Base-by-base conservation (phyloP, 2,329 filamentous ascomycete species). In the Scedosporium dehoogii region DNA sequence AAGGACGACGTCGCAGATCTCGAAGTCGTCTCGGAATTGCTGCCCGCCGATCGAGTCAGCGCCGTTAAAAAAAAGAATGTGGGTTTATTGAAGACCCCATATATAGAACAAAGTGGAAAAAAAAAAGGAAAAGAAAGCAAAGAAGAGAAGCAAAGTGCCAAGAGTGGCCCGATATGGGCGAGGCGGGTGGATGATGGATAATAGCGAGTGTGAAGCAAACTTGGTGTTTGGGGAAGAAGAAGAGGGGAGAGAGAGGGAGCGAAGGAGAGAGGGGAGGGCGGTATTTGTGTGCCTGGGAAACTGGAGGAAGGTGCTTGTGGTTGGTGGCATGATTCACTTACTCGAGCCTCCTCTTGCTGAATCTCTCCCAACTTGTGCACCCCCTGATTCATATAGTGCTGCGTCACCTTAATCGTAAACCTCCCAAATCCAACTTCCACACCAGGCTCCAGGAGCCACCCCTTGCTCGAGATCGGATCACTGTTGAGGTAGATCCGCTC, bases 1-100 rank as follows among this genome's bases (percentile, higher is more conserved):
- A n/a, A 62, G 41, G 33, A 62, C 29, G 23, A 58, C 29, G 18
- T 59, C 42, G 9, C 41, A 53, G n/a, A 62, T 62, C 42, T 58
- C 46, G 23, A 59, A 62, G 10, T 58, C 55, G 16, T 62, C 56
- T n/a, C 33, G 10, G 21, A 62, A 59, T 58, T 59, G 55, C 61
- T 62, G 44, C 25, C 10, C 25, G 44, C 18, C n/a, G 21, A 21
- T 21, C n/a, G 16, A 21, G 18, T 48, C 9, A 48, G 44, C n/a
- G 4, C 33, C 10, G 33, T 14, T 38, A 12, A 38, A 38, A 12
- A n/a, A 29, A 38, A 12, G 10, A 38, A 12, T 38, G 12, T 12
- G 33, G 33, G 33, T 38, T 38, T 38, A 2, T 38, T 38, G 33
- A 6, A 38, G 33, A 38, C 6, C 12, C 7, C 12, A 58, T 33